phyloP scores from a whole-genome alignment of 2,329 filamentous ascomycete species.

The Xylaria sp. region DNA sequence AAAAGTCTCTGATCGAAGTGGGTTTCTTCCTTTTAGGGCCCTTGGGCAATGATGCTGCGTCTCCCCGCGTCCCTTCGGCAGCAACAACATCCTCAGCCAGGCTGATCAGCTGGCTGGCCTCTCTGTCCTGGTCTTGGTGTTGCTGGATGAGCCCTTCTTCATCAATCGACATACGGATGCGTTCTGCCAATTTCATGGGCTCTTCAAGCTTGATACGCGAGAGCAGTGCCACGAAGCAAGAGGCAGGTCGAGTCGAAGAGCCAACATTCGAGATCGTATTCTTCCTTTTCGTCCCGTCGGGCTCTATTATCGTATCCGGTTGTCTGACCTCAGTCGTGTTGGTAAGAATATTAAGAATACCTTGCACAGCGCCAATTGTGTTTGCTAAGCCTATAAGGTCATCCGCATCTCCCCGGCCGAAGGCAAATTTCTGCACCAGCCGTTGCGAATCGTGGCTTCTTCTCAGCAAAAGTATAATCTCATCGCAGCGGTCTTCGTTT shows the following conservation, averaged over 20 bases:
- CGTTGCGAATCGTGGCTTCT: conserved; percentile 85
- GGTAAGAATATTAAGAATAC: conserved; percentile 61
- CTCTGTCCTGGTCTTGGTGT: conserved; percentile 76
- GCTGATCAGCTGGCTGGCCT: conserved; percentile 71
- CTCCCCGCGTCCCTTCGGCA: conserved; percentile 66
- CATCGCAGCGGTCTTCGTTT: conserved; percentile 70
- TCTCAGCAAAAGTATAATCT: conserved; percentile 69
- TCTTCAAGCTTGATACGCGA: conserved; percentile 68
- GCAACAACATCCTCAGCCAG: conserved; percentile 75
- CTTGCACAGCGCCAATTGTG: conserved; percentile 76
- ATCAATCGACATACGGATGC: conserved; percentile 81
- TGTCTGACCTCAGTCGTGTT: conserved; percentile 25
- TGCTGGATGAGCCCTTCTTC: conserved; percentile 87
- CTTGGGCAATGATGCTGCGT: conserved; percentile 61
- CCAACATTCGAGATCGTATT: conserved; percentile 6
- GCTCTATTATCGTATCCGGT: background rate
- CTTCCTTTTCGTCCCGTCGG: background rate
- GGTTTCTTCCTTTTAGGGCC: conserved; percentile 51
- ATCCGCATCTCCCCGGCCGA: conserved; percentile 89
- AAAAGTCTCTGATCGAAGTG: conserved; percentile 59
- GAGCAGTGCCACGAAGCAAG: conserved; percentile 37
- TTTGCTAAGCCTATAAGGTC: conserved; percentile 83
- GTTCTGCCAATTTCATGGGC: conserved; percentile 70
- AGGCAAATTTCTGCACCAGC: conserved; percentile 89
- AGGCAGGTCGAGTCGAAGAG: background rate